Conservation (phyloP, 768 basidiomycete species). For the Kwoniella newhampshirensis region DNA sequence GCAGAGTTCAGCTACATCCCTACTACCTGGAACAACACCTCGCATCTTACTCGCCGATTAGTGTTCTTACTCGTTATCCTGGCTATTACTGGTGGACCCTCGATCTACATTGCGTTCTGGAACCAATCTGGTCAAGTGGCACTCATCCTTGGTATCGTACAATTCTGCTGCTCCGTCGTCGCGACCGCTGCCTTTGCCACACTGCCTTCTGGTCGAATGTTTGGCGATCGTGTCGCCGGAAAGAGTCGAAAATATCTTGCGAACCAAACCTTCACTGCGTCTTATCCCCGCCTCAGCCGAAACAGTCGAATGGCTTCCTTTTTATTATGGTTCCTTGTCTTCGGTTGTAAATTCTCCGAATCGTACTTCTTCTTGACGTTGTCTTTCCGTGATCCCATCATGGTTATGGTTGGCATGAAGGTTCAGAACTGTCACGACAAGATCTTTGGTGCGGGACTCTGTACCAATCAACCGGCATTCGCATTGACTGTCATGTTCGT, state of each 20-base stretch:
- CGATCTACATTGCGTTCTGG: conserved; percentile 87
- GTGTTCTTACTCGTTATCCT: conserved; percentile 87
- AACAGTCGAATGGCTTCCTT: conserved; percentile 74
- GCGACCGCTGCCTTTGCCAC: conserved; percentile 84
- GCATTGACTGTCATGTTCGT: conserved; percentile 96
- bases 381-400: conserved; percentile 89
- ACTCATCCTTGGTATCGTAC: conserved; percentile 90
- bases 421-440: conserved; percentile 85
- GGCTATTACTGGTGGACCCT: conserved; percentile 85
- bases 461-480: conserved; percentile 90
- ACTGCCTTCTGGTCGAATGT: conserved; percentile 96
- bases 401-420: conserved; percentile 95
- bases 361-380: conserved; percentile 97
- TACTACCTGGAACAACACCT: conserved; percentile 97
- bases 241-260: conserved; percentile 97
- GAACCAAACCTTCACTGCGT: conserved; percentile 96
- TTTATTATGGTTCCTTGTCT: conserved; percentile 84
- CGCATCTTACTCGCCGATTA: conserved; percentile 87
- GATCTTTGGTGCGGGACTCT: conserved; percentile 78
- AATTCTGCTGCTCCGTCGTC: conserved; percentile 88
- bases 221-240: conserved; percentile 93
- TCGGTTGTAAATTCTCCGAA: conserved; percentile 93
- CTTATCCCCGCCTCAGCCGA: conserved; percentile 71
- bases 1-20: conserved; percentile 97
- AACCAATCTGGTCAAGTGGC: conserved; percentile 67